Evolutionary conservation across 768 basidiomycete species (phyloP).

Genomic region (Boletellus ananiceps): DNA sequence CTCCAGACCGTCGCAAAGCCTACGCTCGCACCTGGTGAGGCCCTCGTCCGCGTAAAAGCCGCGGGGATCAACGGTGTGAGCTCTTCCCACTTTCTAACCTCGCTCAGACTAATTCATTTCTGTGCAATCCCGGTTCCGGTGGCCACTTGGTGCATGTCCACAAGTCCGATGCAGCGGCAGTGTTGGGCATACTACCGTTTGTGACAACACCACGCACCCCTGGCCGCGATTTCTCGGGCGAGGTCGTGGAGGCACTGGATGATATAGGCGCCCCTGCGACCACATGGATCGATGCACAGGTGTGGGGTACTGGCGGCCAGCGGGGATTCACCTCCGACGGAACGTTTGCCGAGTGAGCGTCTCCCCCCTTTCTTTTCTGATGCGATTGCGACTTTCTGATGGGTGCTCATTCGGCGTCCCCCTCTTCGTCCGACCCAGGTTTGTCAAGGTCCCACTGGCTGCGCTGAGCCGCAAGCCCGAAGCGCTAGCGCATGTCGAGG

Average conservation of each 20-base stretch:
- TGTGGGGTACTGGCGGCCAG: conserved; percentile 33
- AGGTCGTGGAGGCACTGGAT: conserved; percentile 32
- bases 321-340: conserved; percentile 32
- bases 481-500: conserved; percentile 21
- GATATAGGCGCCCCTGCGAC: conserved; percentile 12
- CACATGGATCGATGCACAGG: conserved; percentile 28
- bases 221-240: conserved; percentile 33
- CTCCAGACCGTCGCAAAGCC: conserved; percentile 26
- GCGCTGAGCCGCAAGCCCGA: conserved; percentile 31
- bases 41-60: conserved; percentile 30
- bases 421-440: conserved; percentile 12
- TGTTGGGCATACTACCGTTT: conserved; percentile 27
- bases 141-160: background rate
- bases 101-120: too few relatives aligned
- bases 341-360: conserved; percentile 33
- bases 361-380: background rate
- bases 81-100: background rate
- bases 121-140: background rate
- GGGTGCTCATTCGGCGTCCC: background rate
- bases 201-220: conserved; percentile 31
- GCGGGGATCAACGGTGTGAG: conserved; percentile 34
- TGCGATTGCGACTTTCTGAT: background rate
- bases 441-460: conserved; percentile 25
- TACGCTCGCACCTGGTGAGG: conserved; percentile 28
- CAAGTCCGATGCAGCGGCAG: conserved; percentile 30